Evolutionary conservation across 2,329 filamentous ascomycete genomes (phyloP), one percentile per base, ranked within the genome.

Genomic region (Pseudocercospora vitis): DNA sequence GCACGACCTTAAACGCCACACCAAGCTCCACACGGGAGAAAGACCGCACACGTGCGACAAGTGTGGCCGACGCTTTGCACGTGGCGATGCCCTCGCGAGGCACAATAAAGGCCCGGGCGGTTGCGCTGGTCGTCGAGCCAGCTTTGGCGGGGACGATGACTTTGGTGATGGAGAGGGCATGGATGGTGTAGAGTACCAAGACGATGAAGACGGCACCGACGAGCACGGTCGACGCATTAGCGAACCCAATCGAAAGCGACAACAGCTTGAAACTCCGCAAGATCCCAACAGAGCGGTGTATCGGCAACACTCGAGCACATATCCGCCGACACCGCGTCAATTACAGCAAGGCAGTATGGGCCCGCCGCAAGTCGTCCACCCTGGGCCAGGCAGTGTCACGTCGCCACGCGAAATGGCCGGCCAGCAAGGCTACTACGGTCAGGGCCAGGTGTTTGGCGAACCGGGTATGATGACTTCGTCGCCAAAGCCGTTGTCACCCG

Each of bases 71-170:
- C 89, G 91, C 63, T 99, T 99, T 74, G 94, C 94, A 39, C 86
- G 94, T 61, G 94, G 94, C 9, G 94, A 99, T 77, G 94, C 94
- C 21, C 76, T 99, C 50, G 94, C 94, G 39, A 84, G 94, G 56
- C 94, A 99, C 70, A 95, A 89, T 69, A 97, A 97, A 73, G 94
- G 94, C 28, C 88, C 91, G 50, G 94, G 94, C 50, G 94, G 94
- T 44, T 99, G 94, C 73, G 94, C 95, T 9, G 94, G 94, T 52
- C 84, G 94, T 53, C 82, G 94, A 60, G 86, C 90, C 32, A 96
- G 91, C 68, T 95, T 91, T 70, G 87, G 83, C 23, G 85, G 87
- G 14, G 88, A 91, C 29, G 89, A 91, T 50, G 88, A 94, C 33
- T 72, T 74, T 57, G 71, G 68, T 23, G 73, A 75, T 16, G 74